These are phyloP conservation scores for Saitozyma podzolica DNA, from an alignment of 768 basidiomycete genomes.

Conservation along the genomic window DNA sequence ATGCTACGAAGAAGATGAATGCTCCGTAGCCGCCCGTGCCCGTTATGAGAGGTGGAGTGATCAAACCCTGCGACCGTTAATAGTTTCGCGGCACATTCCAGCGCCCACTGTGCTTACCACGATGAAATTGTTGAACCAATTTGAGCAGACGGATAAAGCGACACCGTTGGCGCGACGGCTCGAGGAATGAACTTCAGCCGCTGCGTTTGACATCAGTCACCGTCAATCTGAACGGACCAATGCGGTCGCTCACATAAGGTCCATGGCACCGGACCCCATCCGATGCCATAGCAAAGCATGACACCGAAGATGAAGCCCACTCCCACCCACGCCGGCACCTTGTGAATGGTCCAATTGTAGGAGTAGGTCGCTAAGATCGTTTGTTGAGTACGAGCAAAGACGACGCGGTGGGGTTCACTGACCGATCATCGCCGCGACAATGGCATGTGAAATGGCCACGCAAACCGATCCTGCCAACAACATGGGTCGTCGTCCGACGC, in stretches of 20 bases:
- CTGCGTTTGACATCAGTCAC: too few relatives aligned
- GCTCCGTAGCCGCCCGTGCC: background rate
- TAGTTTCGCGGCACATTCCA: too few relatives aligned
- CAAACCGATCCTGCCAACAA: slow-evolving; percentile 56
- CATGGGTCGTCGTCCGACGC: slow-evolving; percentile 16
- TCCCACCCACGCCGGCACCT: too few relatives aligned
- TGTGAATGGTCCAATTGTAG: too few relatives aligned
- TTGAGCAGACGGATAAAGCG: slow-evolving; percentile 18
- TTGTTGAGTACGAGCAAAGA: too few relatives aligned
- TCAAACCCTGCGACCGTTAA: background rate
- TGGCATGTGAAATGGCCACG: slow-evolving; percentile 58
- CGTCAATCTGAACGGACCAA: too few relatives aligned
- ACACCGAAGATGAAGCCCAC: too few relatives aligned
- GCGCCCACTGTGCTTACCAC: background rate
- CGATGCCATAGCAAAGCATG: too few relatives aligned
- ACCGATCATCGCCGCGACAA: slow-evolving; percentile 66
- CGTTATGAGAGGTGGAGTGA: background rate
- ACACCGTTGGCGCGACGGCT: slow-evolving; percentile 67
- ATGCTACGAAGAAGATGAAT: background rate
- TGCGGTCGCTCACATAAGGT: slow-evolving; percentile 57
- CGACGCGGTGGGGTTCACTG: too few relatives aligned
- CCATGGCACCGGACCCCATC: slow-evolving; percentile 58
- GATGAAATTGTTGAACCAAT: slow-evolving; percentile 33
- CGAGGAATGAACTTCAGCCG: slow-evolving; percentile 77
- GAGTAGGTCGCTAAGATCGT: slow-evolving; percentile 49